A percentile compares a stretch with the other conserved stretches of the same genome.
Evolutionary conservation across 129 eudicot genomes (phyloP).

Genomic region (Apium graveolens): DNA sequence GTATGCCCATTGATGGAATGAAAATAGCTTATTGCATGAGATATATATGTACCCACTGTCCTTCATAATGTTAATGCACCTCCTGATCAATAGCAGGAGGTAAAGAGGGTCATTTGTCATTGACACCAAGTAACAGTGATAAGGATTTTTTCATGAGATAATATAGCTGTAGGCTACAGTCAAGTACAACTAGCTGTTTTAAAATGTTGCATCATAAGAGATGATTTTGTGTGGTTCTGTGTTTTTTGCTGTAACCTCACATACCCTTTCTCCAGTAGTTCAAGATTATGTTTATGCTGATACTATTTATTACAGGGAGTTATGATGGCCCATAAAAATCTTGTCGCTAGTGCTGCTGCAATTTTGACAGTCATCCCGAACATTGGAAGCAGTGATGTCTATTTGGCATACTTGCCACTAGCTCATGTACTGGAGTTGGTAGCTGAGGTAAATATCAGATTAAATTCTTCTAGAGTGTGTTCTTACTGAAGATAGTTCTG

Average conservation of each 20-base stretch:
- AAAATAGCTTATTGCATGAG: not conserved
- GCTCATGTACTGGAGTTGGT: conserved; percentile 93
- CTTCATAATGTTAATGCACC: not conserved
- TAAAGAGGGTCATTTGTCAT: not conserved
- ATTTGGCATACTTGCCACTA: conserved; percentile 84
- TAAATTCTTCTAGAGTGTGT: not conserved
- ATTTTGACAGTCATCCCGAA: conserved; percentile 74
- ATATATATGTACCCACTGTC: not conserved
- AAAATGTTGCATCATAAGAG: not conserved
- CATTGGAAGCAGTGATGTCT: conserved; percentile 63
- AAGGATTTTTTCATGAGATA: no score
- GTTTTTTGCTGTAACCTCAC: not conserved
- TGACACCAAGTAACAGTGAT: not conserved
- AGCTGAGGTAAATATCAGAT: conserved; percentile 65
- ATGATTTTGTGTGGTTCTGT: not conserved
- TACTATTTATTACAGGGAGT: conserved; percentile 55
- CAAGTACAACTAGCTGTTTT: not conserved
- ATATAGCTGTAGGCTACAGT: not conserved
- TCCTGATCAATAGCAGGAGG: not conserved
- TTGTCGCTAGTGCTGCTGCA: conserved; percentile 90
- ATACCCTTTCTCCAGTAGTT: not conserved
- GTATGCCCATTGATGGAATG: conserved; percentile 2
- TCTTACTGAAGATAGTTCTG: not conserved
- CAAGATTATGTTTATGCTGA: not conserved
- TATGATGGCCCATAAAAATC: conserved; percentile 93